Evolutionary conservation across 148 eudicot species (phyloP), one percentile per base, ranked within the genome.

Genomic region (Polygonum aviculare): DNA sequence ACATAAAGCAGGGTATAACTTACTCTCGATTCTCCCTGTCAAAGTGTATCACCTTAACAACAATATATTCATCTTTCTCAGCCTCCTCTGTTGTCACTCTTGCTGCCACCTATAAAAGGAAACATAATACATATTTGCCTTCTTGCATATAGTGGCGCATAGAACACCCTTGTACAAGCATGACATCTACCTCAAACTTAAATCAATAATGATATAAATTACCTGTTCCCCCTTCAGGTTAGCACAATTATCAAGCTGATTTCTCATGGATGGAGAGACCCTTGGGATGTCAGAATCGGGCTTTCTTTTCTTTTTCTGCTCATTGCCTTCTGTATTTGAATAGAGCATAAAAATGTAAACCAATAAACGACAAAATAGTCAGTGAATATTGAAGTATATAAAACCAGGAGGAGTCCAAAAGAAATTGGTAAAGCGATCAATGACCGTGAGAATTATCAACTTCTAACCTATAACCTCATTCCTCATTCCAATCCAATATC

Each of bases 151-250:
- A 26, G 69, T 62, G 69, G 38, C 38, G 12, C 16, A 62, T 16
- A 72, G 22, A 75, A 45, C 63, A 78, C 39, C 21, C 51, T 16
- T 26, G 39, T 45, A 48, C 40, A 45, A 69, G 16, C 41, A 26
- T 15, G 21, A 62, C 6, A 74, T 16, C 75, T 48, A 19, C 39
- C 69, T 31, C 10, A 55, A 16, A 74, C 54, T 39, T 7, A 21
- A 69, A 72, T 48, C 59, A 7, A 22, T 73, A 15, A 39, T 4
- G 7, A 67, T 38, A 67, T 67, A 8, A 15, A 78, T 22, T 88
- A 95, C 98, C 82, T 95, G 97, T 87, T 95, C 98, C 48, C 97
- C 97, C 90, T 90, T 95, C 52, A 95, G 84, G 82, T 82, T 90
- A 76, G 96, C 93, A 80, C 85, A 83, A 83, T 76, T 78, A 77